Evolutionary conservation across 2,329 filamentous ascomycete species (phyloP).

Genomic region (Elsinoe fawcettii): DNA sequence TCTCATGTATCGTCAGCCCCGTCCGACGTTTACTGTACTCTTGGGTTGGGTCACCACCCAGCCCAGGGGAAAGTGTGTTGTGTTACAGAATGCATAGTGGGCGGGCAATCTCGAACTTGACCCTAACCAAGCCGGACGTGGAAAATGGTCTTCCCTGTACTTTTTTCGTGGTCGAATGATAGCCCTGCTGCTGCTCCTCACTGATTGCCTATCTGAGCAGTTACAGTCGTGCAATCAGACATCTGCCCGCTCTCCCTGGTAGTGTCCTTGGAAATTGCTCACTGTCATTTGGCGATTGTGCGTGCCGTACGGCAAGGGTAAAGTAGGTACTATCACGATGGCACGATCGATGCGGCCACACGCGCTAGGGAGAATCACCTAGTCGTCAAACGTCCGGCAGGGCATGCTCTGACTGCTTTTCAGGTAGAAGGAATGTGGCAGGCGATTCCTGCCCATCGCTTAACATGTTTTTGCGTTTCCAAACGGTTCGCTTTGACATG

Average conservation of each 20-base stretch:
- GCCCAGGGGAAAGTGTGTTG: neutral
- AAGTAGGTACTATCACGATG: neutral
- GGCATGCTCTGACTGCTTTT: neutral
- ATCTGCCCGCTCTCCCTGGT: neutral
- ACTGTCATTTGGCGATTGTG: neutral
- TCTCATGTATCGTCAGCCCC: constrained; percentile 8
- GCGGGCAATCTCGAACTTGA: neutral
- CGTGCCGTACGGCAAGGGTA: neutral
- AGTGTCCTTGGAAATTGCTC: neutral
- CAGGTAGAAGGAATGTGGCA: neutral
- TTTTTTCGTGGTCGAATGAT: neutral
- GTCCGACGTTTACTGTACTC: neutral
- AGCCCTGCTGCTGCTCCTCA: neutral
- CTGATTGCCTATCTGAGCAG: constrained; percentile 6
- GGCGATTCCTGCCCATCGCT: neutral
- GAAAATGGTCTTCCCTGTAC: constrained; percentile 6
- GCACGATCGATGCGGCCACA: constrained; percentile 9
- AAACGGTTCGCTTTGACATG: constrained; percentile 14
- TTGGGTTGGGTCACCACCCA: neutral
- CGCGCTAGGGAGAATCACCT: neutral
- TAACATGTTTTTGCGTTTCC: neutral
- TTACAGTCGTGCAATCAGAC: constrained; percentile 9
- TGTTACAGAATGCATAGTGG: neutral
- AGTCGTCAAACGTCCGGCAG: constrained; percentile 10
- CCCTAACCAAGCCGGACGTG: neutral